Conservation (phyloP, 805 yeast genomes). For the Barnettozyma californica region DNA sequence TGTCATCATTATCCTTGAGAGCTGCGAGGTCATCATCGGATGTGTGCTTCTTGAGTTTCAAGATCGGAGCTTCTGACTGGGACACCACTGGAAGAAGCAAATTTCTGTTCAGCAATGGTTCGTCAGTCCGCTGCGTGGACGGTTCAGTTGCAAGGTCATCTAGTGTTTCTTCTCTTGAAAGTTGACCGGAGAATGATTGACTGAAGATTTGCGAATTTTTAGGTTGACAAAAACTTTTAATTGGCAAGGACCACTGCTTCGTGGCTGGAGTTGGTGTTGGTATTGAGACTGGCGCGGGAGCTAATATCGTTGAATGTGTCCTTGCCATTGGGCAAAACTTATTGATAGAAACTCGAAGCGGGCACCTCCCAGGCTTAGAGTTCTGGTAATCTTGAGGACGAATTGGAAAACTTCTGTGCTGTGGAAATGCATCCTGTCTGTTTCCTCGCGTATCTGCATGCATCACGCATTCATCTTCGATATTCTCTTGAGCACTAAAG, state of each 20-base stretch:
- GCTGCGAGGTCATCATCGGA: neutral
- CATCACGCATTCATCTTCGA: neutral
- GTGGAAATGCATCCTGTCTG: neutral
- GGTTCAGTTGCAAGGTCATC: neutral
- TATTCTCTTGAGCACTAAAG: constrained; percentile 11
- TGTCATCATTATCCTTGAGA: constrained; percentile 1
- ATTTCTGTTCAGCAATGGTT: neutral
- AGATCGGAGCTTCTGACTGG: neutral
- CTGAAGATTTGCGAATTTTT: neutral
- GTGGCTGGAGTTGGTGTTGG: neutral
- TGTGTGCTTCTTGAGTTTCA: neutral
- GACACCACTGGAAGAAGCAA: neutral
- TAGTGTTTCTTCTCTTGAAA: neutral
- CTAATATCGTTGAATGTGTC: neutral
- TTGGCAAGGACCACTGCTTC: neutral
- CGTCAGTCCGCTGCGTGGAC: neutral
- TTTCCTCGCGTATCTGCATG: constrained; percentile 26
- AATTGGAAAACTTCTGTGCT: neutral
- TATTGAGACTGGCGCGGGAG: neutral
- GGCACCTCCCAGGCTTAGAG: neutral
- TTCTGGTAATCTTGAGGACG: neutral
- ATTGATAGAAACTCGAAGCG: neutral
- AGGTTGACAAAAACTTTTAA: neutral
- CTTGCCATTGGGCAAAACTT: neutral
- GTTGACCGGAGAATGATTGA: neutral